phyloP scores from a whole-genome alignment of 176 grass and related monocot genomes.

The Tuctoria greenei region DNA sequence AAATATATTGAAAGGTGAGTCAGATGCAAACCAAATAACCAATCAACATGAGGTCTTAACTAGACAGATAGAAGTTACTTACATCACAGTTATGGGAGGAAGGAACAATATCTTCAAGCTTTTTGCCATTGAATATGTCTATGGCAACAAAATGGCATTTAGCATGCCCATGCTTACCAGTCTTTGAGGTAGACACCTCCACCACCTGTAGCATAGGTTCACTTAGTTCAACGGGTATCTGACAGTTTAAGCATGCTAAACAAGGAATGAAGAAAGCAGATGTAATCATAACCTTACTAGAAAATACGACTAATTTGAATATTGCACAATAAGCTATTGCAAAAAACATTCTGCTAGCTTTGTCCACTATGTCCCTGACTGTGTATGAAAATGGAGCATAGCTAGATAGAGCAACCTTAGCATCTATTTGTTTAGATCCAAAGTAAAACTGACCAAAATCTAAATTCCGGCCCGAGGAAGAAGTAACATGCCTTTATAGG shows the following conservation, averaged over 20 bases:
- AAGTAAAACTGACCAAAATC: background rate
- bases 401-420: background rate
- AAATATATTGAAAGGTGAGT: slow-evolving; percentile 5
- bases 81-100: slow-evolving; percentile 98
- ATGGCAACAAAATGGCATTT: slow-evolving; percentile 96
- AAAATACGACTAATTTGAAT: background rate
- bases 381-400: background rate
- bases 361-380: background rate
- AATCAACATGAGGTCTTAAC: slow-evolving; percentile 15
- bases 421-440: background rate
- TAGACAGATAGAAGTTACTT: slow-evolving; percentile 39
- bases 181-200: slow-evolving; percentile 97
- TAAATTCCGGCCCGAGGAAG: background rate
- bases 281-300: background rate
- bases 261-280: background rate
- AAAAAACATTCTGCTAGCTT: background rate
- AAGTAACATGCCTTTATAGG: background rate
- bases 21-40: background rate
- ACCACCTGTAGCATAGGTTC: slow-evolving; percentile 58
- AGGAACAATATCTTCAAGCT: slow-evolving; percentile 95
- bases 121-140: slow-evolving; percentile 94
- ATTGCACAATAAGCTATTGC: background rate
- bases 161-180: slow-evolving; percentile 92
- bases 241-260: background rate
- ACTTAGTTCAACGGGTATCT: slow-evolving; percentile 17